Percentiles rank a stretch among this genome's conserved stretches.
These are phyloP conservation scores for Skeletonema costatum DNA, from an alignment of 108 stramenopile genomes.

Conservation along the genomic window DNA sequence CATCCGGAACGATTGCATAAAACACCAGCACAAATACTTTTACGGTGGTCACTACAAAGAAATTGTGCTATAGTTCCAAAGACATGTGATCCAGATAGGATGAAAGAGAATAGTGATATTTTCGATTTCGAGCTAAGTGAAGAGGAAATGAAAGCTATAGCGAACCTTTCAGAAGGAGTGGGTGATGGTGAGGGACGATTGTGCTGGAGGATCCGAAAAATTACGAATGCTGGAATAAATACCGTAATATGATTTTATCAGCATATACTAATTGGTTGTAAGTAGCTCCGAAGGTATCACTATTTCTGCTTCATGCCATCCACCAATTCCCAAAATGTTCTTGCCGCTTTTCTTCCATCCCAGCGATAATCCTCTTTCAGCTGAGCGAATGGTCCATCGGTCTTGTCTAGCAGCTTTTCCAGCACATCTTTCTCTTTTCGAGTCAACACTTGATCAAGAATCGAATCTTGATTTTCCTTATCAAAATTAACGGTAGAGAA, in stretches of 20 bases:
- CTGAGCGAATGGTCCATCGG: slow-evolving; percentile 70
- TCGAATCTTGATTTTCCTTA: slow-evolving; percentile 7
- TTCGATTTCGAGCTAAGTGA: slow-evolving; percentile 17
- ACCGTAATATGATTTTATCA: not conserved
- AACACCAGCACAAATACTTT: slow-evolving; percentile 53
- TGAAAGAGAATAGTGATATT: slow-evolving; percentile 44
- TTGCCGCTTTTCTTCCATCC: slow-evolving; percentile 68
- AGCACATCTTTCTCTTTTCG: slow-evolving; percentile 40
- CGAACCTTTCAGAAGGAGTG: slow-evolving; percentile 19
- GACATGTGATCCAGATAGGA: slow-evolving; percentile 27
- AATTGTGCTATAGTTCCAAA: slow-evolving; percentile 45
- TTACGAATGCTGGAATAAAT: slow-evolving; percentile 49
- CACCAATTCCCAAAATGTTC: slow-evolving; percentile 54
- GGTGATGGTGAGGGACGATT: slow-evolving; percentile 49
- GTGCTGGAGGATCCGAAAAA: slow-evolving; percentile 77
- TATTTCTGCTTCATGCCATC: not conserved
- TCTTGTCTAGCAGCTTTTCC: slow-evolving; percentile 40
- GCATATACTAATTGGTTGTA: not conserved
- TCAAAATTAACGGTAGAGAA: slow-evolving; percentile 45
- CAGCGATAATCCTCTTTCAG: slow-evolving; percentile 57
- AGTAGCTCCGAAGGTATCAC: not conserved
- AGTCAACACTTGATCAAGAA: slow-evolving; percentile 51
- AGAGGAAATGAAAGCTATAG: slow-evolving; percentile 26
- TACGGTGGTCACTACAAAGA: slow-evolving; percentile 59
- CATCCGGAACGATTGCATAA: slow-evolving; percentile 45